phyloP scores from a whole-genome alignment of 805 yeast species.

The Candida mattraensis region DNA sequence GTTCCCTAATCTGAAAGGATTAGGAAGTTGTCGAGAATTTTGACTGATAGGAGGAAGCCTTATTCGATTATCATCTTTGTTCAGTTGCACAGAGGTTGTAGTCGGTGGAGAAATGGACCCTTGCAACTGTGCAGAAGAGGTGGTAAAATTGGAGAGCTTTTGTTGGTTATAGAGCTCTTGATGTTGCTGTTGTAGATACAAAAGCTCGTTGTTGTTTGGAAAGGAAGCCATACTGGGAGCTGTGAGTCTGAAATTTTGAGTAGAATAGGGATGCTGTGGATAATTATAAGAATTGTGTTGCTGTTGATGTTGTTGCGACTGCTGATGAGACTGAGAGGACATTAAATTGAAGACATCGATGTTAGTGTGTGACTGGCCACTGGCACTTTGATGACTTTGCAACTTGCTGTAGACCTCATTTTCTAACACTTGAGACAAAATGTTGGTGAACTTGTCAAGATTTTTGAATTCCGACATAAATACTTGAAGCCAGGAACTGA shows the following conservation, averaged over 20 bases:
- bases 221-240: conserved; percentile 4
- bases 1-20: conserved; percentile 12
- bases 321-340: conserved; percentile 18
- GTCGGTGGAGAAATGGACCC: conserved; percentile 12
- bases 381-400: conserved; percentile 6
- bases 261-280: too few species aligned
- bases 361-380: conserved; percentile 11
- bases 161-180: conserved; percentile 19
- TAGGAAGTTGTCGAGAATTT: conserved; percentile 20
- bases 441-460: conserved; percentile 13
- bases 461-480: conserved; percentile 16
- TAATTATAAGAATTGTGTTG: too few species aligned
- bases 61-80: conserved; percentile 14
- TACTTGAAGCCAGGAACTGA: conserved; percentile 28
- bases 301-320: conserved; percentile 4
- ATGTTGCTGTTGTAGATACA: conserved; percentile 19
- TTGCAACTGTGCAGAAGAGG: conserved; percentile 4
- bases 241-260: conserved; percentile 11
- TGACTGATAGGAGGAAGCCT: conserved; percentile 23
- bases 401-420: conserved; percentile 21
- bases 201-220: conserved; percentile 12
- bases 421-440: conserved; percentile 17
- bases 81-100: conserved; percentile 2
- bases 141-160: conserved; percentile 9
- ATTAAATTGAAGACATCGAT: conserved; percentile 21